These are phyloP conservation scores for Botryotinia narcissicola DNA, from an alignment of 2,329 filamentous ascomycete species.

Conservation along the genomic window DNA sequence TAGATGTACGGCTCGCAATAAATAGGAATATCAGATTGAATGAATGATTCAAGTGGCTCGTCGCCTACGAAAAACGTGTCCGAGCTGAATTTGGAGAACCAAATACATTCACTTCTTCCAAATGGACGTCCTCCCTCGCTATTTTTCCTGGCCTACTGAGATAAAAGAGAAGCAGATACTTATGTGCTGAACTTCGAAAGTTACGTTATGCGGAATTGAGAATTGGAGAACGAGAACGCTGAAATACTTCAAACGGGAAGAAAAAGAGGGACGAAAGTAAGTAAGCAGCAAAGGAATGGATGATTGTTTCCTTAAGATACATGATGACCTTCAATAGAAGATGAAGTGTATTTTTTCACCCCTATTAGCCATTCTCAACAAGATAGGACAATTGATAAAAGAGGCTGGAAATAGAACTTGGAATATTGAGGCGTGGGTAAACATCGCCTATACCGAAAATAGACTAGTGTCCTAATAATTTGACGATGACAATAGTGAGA, in stretches of 20 bases:
- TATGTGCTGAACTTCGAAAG: slow-evolving; percentile 18
- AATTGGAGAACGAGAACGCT: background rate
- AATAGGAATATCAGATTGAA: slow-evolving; percentile 15
- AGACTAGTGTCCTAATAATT: slow-evolving; percentile 17
- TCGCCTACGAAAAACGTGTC: slow-evolving; percentile 1
- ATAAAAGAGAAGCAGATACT: slow-evolving; percentile 20
- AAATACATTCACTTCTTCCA: slow-evolving; percentile 3
- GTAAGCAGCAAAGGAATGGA: slow-evolving; percentile 17
- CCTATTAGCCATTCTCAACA: slow-evolving; percentile 14
- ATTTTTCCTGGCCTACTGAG: background rate
- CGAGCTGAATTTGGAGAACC: background rate
- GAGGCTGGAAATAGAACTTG: slow-evolving; percentile 16
- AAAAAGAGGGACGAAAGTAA: slow-evolving; percentile 13
- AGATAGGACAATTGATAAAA: slow-evolving; percentile 5
- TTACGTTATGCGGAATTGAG: slow-evolving; percentile 3
- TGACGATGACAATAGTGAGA: slow-evolving; percentile 13
- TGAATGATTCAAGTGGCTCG: background rate
- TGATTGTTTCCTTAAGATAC: slow-evolving; percentile 14
- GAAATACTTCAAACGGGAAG: slow-evolving; percentile 13
- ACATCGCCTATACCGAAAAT: slow-evolving; percentile 7
- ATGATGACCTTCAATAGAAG: slow-evolving; percentile 16
- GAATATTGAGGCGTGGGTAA: slow-evolving; percentile 16
- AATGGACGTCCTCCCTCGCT: background rate
- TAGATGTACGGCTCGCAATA: background rate
- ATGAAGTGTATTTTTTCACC: slow-evolving; percentile 13